A percentile compares a stretch with the other conserved stretches of the same genome.
Conservation (phyloP, 2,329 filamentous ascomycete species). For the Colletotrichum lindemuthianum region DNA sequence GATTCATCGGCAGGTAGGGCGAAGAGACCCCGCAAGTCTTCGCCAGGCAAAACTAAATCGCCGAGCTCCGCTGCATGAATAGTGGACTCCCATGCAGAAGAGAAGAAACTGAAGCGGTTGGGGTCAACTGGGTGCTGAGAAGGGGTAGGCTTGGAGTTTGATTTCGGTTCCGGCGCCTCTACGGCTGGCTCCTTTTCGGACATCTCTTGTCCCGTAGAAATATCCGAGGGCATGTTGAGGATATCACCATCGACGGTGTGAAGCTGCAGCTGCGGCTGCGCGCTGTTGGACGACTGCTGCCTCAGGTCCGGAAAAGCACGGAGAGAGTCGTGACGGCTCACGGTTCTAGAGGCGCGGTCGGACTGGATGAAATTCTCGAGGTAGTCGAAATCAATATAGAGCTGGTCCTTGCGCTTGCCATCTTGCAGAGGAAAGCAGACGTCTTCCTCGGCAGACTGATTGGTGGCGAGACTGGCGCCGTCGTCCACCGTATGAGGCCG, state of each 20-base stretch:
- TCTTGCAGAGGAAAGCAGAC: conserved; percentile 88
- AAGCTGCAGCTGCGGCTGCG: conserved; percentile 48
- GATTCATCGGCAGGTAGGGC: conserved; percentile 68
- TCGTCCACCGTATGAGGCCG: conserved; percentile 71
- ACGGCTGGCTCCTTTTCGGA: conserved; percentile 59
- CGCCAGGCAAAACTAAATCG: conserved; percentile 87
- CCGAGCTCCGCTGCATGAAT: conserved; percentile 91
- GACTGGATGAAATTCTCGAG: conserved; percentile 88
- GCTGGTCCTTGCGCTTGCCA: conserved; percentile 73
- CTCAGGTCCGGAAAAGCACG: conserved; percentile 72
- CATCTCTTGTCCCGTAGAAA: conserved; percentile 47
- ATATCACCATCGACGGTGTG: conserved; percentile 67
- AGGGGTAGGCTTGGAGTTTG: conserved; percentile 38
- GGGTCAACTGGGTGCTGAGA: conserved; percentile 61
- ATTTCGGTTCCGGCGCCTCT: conserved; percentile 41
- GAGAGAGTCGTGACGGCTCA: conserved; percentile 60
- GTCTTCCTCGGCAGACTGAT: conserved; percentile 83
- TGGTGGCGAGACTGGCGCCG: conserved; percentile 68
- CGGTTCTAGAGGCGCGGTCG: conserved; percentile 59
- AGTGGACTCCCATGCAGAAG: conserved; percentile 91
- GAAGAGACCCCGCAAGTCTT: conserved; percentile 90
- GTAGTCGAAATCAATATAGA: conserved; percentile 91
- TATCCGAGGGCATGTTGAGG: conserved; percentile 61
- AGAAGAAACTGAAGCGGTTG: conserved; percentile 96
- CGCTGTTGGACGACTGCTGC: conserved; percentile 45